Conservation (phyloP, 192 early-diverging fungal species). For the Cetraspora pellucida region DNA sequence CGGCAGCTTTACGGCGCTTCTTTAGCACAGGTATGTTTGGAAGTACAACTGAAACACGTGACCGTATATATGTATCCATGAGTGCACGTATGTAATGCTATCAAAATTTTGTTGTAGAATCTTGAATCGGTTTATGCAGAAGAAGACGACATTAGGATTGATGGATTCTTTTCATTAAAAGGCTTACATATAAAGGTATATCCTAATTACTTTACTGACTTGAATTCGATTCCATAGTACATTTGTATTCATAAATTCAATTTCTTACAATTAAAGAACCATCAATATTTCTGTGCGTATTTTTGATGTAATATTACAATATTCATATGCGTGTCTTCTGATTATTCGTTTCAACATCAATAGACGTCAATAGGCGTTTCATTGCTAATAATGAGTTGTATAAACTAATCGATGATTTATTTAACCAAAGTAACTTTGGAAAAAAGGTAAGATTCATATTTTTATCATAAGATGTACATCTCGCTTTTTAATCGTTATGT, state of each 20-base stretch:
- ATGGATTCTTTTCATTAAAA: slow-evolving; percentile 48
- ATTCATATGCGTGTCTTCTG: not conserved
- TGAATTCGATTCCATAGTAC: not conserved
- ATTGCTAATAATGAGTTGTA: slow-evolving; percentile 45
- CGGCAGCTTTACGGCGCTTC: slow-evolving; percentile 55
- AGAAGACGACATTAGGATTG: slow-evolving; percentile 30
- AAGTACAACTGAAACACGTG: no score
- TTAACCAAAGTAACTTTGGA: slow-evolving; percentile 43
- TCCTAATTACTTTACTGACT: not conserved
- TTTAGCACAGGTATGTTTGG: slow-evolving; percentile 42
- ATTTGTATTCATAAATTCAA: not conserved
- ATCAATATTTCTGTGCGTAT: slow-evolving; percentile 59
- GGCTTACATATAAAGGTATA: slow-evolving; percentile 44
- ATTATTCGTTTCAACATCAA: not conserved
- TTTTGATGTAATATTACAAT: not conserved
- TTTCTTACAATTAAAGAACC: slow-evolving; percentile 38
- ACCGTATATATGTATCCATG: no score
- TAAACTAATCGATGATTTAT: slow-evolving; percentile 42
- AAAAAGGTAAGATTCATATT: slow-evolving; percentile 13
- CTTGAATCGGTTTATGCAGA: slow-evolving; percentile 25
- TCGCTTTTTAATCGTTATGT: not conserved
- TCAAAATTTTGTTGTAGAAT: slow-evolving; percentile 11
- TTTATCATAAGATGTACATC: not conserved
- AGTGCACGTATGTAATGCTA: no score
- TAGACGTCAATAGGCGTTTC: slow-evolving; percentile 56